phyloP scores from a whole-genome alignment of 208 protist genomes.

The Blastocrithidia nonstop region DNA sequence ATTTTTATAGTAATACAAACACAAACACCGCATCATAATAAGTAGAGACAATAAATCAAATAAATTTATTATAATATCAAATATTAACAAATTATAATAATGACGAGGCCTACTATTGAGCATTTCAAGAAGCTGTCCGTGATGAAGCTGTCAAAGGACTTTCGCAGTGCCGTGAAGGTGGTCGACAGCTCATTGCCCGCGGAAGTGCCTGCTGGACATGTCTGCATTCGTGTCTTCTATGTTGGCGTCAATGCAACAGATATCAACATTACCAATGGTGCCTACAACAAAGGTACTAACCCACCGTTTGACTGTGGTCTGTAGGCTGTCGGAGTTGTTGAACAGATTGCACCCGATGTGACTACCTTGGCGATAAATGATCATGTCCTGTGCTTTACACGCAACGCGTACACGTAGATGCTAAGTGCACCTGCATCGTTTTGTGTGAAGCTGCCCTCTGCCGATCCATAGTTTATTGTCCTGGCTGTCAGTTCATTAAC shows the following conservation, averaged over 20 bases:
- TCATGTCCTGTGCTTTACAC: conserved; percentile 56
- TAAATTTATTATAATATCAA: too few species aligned
- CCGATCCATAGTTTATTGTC: conserved; percentile 37
- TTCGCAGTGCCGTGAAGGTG: conserved; percentile 38
- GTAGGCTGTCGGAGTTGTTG: conserved; percentile 66
- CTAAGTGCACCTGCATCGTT: conserved; percentile 51
- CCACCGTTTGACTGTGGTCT: conserved; percentile 80
- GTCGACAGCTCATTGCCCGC: conserved; percentile 12
- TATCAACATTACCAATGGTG: conserved; percentile 75
- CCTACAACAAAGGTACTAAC: conserved; percentile 49
- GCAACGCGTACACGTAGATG: conserved; percentile 56
- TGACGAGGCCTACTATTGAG: too few species aligned
- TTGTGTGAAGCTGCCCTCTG: conserved; percentile 27
- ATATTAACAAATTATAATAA: too few species aligned
- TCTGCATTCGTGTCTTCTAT: conserved; percentile 61
- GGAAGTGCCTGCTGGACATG: conserved; percentile 33
- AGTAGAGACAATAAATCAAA: too few species aligned
- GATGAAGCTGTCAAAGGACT: conserved; percentile 49
- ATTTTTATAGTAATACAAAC: too few species aligned
- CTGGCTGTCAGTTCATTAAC: conserved; percentile 74
- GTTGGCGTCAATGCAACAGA: conserved; percentile 83
- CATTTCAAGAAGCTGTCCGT: too few species aligned
- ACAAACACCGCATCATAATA: too few species aligned
- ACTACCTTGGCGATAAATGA: conserved; percentile 25
- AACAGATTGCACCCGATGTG: conserved; percentile 24